Percentiles rank a stretch among this genome's conserved stretches.
Conservation (phyloP, 225 moss, liverwort and hornwort species). For the Pseudisothecium myosuroides region DNA sequence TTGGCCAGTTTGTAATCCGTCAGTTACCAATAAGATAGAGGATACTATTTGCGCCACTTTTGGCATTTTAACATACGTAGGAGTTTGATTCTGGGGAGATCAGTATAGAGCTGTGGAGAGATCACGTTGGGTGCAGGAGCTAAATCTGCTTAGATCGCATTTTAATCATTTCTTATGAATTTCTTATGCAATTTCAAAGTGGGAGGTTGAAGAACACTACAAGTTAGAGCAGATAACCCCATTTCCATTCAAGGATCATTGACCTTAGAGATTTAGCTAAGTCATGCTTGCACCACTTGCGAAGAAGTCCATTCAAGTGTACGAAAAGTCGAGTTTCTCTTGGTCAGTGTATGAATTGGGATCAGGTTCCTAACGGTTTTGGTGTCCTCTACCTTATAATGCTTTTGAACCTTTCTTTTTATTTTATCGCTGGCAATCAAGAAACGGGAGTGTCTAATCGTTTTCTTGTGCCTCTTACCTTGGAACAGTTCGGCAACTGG, state of each 20-base stretch:
- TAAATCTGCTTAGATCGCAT: neutral
- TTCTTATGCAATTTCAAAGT: neutral
- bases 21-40: neutral
- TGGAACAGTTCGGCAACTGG: slow-evolving; percentile 72
- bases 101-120: neutral
- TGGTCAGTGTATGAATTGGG: neutral
- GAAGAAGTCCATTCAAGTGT: neutral
- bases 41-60: neutral
- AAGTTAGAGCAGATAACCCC: neutral
- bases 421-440: neutral
- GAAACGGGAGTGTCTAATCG: neutral
- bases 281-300: neutral
- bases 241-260: neutral
- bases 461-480: neutral
- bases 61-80: neutral
- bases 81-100: neutral
- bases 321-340: neutral
- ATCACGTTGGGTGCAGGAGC: neutral
- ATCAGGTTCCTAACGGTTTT: neutral
- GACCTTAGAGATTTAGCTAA: neutral
- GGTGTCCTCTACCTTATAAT: neutral
- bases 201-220: neutral
- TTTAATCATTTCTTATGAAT: neutral
- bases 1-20: neutral
- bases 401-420: neutral